These are phyloP conservation scores for Musa schizocarpa DNA, from an alignment of 176 grass and related monocot genomes.

Conservation along the genomic window DNA sequence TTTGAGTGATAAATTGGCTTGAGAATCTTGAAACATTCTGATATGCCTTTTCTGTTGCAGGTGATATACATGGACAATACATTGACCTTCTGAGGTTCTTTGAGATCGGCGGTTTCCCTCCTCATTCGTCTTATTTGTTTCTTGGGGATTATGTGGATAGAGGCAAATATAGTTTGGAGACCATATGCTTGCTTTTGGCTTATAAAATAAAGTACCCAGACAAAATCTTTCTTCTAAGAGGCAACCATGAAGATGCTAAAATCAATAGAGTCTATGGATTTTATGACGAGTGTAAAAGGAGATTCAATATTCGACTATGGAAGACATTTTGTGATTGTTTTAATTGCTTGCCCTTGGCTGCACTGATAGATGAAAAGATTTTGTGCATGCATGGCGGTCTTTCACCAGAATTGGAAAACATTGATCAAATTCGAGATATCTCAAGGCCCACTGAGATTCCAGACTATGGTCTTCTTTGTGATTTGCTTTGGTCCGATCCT, in stretches of 20 bases:
- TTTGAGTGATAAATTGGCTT: too few species aligned
- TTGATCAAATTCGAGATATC: slow-evolving; percentile 9
- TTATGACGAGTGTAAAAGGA: too few species aligned
- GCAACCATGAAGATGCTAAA: slow-evolving; percentile 56
- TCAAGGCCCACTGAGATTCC: slow-evolving; percentile 4
- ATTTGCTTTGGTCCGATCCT: slow-evolving; percentile 4
- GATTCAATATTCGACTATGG: too few species aligned
- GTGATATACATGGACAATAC: slow-evolving; percentile 50
- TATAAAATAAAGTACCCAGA: slow-evolving; percentile 26
- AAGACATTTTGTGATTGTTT: slow-evolving; percentile 5
- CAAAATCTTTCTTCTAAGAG: slow-evolving; percentile 38
- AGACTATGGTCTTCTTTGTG: slow-evolving; percentile 8
- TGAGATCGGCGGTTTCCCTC: slow-evolving; percentile 42
- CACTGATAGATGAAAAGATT: slow-evolving; percentile 6
- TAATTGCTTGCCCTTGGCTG: slow-evolving; percentile 9
- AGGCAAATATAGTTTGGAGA: too few species aligned
- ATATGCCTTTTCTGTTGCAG: background rate
- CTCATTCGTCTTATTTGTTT: slow-evolving; percentile 30
- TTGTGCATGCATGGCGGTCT: slow-evolving; percentile 9
- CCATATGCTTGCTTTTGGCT: too few species aligned
- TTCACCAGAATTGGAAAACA: background rate
- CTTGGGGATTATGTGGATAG: too few species aligned
- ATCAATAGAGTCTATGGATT: slow-evolving; percentile 50
- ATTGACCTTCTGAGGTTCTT: slow-evolving; percentile 42
- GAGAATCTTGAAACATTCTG: too few species aligned